Evolutionary conservation across 169 alveolate species (phyloP), one percentile per base, ranked within the genome.

Genomic region (Plasmodium blacklocki): DNA sequence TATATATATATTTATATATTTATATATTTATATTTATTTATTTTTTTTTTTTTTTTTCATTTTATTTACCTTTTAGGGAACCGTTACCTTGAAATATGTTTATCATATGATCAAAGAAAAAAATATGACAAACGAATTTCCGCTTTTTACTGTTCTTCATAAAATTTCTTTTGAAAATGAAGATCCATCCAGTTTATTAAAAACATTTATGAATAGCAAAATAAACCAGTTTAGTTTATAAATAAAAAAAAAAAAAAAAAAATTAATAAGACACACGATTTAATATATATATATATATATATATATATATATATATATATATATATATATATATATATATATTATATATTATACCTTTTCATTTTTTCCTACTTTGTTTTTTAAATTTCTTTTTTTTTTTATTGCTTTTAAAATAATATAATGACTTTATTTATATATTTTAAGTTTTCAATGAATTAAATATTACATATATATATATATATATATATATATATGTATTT

Each of bases 81-180:
- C 43, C 5, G 72, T 80, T 12, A 80, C 89, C 32, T 62, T 80
- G 60, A 80, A 67, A 70, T 80, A 80, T 60, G 73, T 68, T 8
- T 80, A 80, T 39, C 72, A 66, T 26, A 80, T 80, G 80, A 80
- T 80, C 26, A 52, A 43, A 21, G 70, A 80, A 62, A 80, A 67
- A 3, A 39, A 80, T 23, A 23, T 67, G 52, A 80, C 89, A 63
- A 15, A 67, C n/a, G 39, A 80, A 32, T 80, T 80, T 56, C 89
- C 89, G 11, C 80, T 80, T 12, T 54, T 80, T 72, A 80, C 89
- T 11, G n/a, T 80, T 58, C 78, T 80, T 70, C 60, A 80, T 63
- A 66, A 49, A 54, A 80, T 80, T 54, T 80, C 89, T n/a, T 80
- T 64, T 64, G 89, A 80, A 45, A 62, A 80, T 66, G 80, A 54